A percentile compares a stretch with the other conserved stretches of the same genome.
Evolutionary conservation across 2,329 filamentous ascomycete genomes (phyloP).

Genomic region (Phoma sp.): DNA sequence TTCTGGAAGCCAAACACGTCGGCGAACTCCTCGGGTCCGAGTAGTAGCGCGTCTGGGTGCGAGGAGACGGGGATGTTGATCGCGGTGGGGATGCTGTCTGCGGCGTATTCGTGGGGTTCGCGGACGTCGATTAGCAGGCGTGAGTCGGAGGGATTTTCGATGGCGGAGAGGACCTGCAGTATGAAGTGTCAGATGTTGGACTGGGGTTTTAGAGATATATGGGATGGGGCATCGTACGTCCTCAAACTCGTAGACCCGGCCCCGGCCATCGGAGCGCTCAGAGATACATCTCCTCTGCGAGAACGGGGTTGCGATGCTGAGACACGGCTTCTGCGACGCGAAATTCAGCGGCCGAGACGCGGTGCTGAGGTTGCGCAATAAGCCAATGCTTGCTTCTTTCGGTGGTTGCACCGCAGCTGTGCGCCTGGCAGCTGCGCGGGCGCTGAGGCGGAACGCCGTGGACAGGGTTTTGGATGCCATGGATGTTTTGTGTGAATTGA

Average conservation of each 20-base stretch:
- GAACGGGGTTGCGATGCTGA: constrained; percentile 2
- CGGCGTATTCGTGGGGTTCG: constrained; percentile 70
- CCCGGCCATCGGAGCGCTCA: constrained; percentile 41
- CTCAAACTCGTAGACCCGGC: constrained; percentile 50
- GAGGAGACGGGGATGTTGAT: constrained; percentile 82
- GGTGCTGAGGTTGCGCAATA: constrained; percentile 9
- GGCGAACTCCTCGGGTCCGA: constrained; percentile 78
- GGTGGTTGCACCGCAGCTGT: constrained; percentile 13
- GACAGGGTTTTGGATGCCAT: constrained; percentile 11
- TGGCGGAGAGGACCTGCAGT: constrained; percentile 43
- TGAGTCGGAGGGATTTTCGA: constrained; percentile 33
- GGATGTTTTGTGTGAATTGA: not conserved
- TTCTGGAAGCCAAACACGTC: constrained; percentile 74
- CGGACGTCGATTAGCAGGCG: constrained; percentile 65
- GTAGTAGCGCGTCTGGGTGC: constrained; percentile 78
- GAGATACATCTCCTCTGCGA: constrained; percentile 10
- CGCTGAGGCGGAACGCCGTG: constrained; percentile 10
- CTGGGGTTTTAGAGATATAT: no score
- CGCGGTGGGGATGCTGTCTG: constrained; percentile 75
- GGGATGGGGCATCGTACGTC: constrained; percentile 31
- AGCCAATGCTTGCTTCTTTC: constrained; percentile 14
- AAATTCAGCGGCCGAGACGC: not conserved
- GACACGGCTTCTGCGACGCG: not conserved
- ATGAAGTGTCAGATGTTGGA: no score
- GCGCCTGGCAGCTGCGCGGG: constrained; percentile 5